Evolutionary conservation across 1,284 basidiomycete genomes (phyloP).

Genomic region (Ganoderma sinense): DNA sequence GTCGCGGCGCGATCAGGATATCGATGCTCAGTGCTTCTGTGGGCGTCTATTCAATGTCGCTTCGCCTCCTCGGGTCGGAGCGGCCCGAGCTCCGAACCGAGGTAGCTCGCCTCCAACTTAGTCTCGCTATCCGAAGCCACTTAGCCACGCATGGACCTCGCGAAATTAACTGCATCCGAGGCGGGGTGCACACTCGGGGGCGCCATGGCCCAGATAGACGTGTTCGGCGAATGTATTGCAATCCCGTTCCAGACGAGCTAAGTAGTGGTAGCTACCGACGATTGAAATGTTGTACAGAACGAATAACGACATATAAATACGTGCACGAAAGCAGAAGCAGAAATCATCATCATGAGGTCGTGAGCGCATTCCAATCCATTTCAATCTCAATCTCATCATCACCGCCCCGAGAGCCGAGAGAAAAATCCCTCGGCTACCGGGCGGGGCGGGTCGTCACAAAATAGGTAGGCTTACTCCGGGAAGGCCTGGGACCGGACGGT

Average conservation of each 20-base stretch:
- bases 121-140: background rate
- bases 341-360: background rate
- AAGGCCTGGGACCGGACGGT: slow-evolving; percentile 52
- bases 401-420: background rate
- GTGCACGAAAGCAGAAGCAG: background rate
- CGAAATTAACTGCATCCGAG: background rate
- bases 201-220: background rate
- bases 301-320: background rate
- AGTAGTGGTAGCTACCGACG: background rate
- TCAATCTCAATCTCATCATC: background rate
- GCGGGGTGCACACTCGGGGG: background rate
- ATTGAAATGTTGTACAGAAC: background rate
- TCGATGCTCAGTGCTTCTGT: background rate
- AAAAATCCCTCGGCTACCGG: background rate
- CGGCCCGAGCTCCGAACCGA: background rate
- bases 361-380: background rate
- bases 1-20: no score
- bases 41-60: background rate
- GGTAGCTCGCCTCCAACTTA: background rate
- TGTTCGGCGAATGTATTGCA: background rate
- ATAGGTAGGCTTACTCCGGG: slow-evolving; percentile 41
- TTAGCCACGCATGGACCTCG: background rate
- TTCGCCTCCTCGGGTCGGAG: background rate
- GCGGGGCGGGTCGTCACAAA: no score
- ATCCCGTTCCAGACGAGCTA: background rate